Evolutionary conservation across 2,329 filamentous ascomycete species (phyloP), one percentile per base, ranked within the genome.

Genomic region (Alternaria sp.): DNA sequence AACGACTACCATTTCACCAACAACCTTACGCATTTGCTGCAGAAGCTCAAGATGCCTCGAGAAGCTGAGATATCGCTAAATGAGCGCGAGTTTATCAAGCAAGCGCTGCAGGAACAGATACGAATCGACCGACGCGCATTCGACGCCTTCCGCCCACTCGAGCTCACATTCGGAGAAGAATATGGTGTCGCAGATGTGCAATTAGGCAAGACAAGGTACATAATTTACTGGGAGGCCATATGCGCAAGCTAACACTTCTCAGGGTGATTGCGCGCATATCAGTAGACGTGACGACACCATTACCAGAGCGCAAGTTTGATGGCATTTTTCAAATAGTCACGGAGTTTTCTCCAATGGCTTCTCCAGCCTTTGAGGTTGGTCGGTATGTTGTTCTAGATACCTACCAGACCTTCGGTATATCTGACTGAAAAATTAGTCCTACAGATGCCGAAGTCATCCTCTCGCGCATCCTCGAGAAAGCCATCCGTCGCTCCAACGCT

Each of bases 271-370:
- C 91, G 60, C 92, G 92, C 66, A 91, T 97, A 63, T 95, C 94
- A 3, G 92, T 94, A 67, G 93, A 97, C 82, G 92, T 98, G 65
- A 92, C 92, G 11, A 89, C 92, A 43, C 95, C 96, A 46, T 93
- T 91, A 77, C 82, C 91, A 57, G 95, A 98, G 82, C 91, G 95
- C 67, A 95, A 94, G 63, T 97, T 97, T 78, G 96, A 98, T 79
- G 96, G 96, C 79, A 88, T 97, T 80, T 98, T 98, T 84, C 94
- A 90, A 71, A 97, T 98, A 77, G 87, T 90, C 58, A 92, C 94
- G 59, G 96, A 98, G 79, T 88, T 99, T 73, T 93, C 92, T 66
- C 93, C 95, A 53, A 96, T 98, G 90, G 91, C 92, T 26, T 94
- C 93, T 50, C 94, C 96, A 14, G 90, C 92, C 33, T 97, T 97